Evolutionary conservation across 257 asterid genomes (phyloP), one percentile per base, ranked within the genome.

Genomic region (Lithospermum erythrorhizon): DNA sequence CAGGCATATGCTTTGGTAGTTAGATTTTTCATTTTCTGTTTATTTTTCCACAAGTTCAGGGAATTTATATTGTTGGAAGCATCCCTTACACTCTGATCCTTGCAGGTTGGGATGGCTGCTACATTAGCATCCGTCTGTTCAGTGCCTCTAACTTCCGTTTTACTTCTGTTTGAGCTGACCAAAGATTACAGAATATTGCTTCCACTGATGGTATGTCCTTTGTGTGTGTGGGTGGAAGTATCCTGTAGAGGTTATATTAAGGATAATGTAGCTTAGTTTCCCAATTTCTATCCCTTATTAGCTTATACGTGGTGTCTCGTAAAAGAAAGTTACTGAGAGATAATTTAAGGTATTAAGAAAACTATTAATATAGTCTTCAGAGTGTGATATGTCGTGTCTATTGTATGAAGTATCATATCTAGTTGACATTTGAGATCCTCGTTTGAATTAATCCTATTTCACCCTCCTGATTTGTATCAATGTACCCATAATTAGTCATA

Each of bases 21-120:
- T 17, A 37, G 23, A 53, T 70, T 59, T 27, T 10, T 53, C 55
- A 21, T 68, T 67, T 30, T 32, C 45, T 51, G 65, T 51, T 56
- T 37, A 47, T 29, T 37, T 67, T 59, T 29, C 55, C 45, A 58
- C 47, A 19, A 24, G 13, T 61, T 62, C 21, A 54, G 62, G 55
- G 49, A 61, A 52, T 65, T 61, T 62, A 51, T 65, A 7, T 59
- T 32, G 20, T 49, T 4, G 6, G 7, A 1, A 45, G 51, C 57
- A n/a, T 64, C 51, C 17, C 19, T 60, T 1, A 23, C 68, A 62
- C 52, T 64, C 30, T 55, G n/a, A 53, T 68, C 47, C 64, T 37
- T 77, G 81, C 82, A 93, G 98, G 97, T 93, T 70, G 99, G 99
- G 54, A 93, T 93, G 99, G 99, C 99, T 71, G 99, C 97, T 72